These are phyloP conservation scores for Phlebiopsis gigantea DNA, from an alignment of 768 basidiomycete genomes.

Conservation along the genomic window DNA sequence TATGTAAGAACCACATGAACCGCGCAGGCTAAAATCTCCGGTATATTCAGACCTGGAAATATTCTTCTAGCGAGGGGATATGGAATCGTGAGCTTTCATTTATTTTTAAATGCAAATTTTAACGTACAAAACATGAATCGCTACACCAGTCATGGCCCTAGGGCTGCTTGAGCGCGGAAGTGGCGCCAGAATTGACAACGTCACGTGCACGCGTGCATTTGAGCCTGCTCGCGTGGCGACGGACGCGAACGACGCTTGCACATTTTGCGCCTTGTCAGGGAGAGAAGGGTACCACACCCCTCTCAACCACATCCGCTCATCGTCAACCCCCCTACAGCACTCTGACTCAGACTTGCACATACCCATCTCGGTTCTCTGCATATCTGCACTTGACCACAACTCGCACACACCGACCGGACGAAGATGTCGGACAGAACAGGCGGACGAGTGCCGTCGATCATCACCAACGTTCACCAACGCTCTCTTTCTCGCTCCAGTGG, in stretches of 20 bases:
- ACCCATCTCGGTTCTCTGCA: background rate
- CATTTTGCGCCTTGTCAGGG: background rate
- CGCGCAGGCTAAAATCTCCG: too few species aligned
- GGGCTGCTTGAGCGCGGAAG: too few species aligned
- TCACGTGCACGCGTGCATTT: conserved; percentile 1
- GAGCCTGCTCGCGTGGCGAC: background rate
- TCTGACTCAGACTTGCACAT: background rate
- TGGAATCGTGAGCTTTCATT: too few species aligned
- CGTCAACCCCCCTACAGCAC: too few species aligned
- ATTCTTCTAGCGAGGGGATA: too few species aligned
- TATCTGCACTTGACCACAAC: background rate
- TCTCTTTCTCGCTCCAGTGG: background rate
- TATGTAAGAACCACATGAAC: too few species aligned
- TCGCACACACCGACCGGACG: background rate
- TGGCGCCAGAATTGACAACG: background rate
- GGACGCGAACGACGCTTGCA: conserved; percentile 1
- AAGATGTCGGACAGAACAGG: background rate
- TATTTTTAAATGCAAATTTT: too few species aligned
- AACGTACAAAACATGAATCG: too few species aligned
- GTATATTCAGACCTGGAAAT: too few species aligned
- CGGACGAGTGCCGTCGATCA: background rate
- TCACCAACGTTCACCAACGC: background rate
- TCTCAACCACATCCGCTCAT: background rate
- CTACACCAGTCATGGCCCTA: too few species aligned
- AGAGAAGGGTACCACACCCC: background rate